phyloP scores from a whole-genome alignment of 2,329 filamentous ascomycete genomes.

The Chalaropsis ovoidea region DNA sequence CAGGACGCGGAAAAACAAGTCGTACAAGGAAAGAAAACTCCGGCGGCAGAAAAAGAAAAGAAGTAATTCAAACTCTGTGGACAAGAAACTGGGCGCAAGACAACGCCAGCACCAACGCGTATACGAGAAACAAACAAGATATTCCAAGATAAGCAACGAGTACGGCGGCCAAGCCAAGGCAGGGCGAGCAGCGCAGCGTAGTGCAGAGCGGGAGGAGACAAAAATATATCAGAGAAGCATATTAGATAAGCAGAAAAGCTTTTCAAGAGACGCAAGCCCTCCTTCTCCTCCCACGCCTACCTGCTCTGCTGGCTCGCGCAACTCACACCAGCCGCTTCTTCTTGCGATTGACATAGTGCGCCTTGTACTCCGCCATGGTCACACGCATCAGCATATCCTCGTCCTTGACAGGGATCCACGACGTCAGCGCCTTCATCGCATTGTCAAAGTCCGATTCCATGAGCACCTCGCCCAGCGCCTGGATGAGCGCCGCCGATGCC shows the following conservation, averaged over 20 bases:
- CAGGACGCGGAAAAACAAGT: not conserved
- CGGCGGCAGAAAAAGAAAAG: not conserved
- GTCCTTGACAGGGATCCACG: conserved; percentile 87
- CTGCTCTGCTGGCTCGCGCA: not conserved
- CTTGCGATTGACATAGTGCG: conserved; percentile 24
- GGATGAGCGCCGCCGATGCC: conserved; percentile 77
- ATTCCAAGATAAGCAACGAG: not conserved
- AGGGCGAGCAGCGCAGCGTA: too few relatives aligned
- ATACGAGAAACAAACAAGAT: not conserved
- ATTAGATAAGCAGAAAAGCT: not conserved
- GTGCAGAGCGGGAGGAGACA: not conserved
- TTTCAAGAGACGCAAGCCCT: not conserved
- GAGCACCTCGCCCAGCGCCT: conserved; percentile 78
- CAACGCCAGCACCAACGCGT: not conserved
- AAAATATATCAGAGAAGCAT: not conserved
- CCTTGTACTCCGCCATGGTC: conserved; percentile 75
- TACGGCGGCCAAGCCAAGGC: too few relatives aligned
- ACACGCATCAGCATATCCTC: conserved; percentile 90
- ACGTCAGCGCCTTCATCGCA: conserved; percentile 92
- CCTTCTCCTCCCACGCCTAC: not conserved
- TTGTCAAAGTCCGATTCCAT: conserved; percentile 94
- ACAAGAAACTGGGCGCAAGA: conserved; percentile 18
- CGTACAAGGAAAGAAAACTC: too few relatives aligned
- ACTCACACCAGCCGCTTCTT: conserved; percentile 22
- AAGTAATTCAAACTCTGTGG: not conserved